Evolutionary conservation across 345 rosid genomes (phyloP).

Genomic region (Lagerstroemia speciosa): DNA sequence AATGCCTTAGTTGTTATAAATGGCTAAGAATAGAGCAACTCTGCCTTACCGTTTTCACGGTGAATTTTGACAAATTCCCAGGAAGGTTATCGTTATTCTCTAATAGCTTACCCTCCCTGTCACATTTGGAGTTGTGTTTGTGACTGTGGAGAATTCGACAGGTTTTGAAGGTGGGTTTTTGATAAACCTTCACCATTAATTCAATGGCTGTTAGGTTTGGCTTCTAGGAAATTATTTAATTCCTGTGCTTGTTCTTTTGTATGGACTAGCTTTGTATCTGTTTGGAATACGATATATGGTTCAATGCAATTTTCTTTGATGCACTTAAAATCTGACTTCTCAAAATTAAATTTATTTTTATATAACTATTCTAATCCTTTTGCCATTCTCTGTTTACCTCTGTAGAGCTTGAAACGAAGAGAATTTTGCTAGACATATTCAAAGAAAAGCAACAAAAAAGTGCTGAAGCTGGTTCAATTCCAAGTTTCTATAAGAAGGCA

Average conservation of each 20-base stretch:
- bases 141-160: not conserved
- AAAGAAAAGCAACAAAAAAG: conserved; percentile 93
- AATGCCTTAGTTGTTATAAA: not conserved
- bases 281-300: not conserved
- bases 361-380: not conserved
- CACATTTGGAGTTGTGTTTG: not conserved
- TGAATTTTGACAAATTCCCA: not conserved
- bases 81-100: not conserved
- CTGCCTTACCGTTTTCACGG: not conserved
- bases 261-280: not conserved
- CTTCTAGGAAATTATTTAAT: not conserved
- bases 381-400: conserved; percentile 1
- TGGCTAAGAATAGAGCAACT: not conserved
- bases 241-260: not conserved
- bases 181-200: not conserved
- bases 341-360: not conserved
- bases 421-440: conserved; percentile 94
- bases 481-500: conserved; percentile 96
- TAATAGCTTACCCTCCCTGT: not conserved
- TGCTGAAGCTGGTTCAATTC: conserved; percentile 80
- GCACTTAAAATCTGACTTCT: not conserved
- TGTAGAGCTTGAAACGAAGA: conserved; percentile 94
- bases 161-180: not conserved
- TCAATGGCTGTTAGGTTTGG: not conserved
- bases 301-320: not conserved